These are phyloP conservation scores for Phytophthora crassamura DNA, from an alignment of 352 stramenopile genomes.

Conservation along the genomic window DNA sequence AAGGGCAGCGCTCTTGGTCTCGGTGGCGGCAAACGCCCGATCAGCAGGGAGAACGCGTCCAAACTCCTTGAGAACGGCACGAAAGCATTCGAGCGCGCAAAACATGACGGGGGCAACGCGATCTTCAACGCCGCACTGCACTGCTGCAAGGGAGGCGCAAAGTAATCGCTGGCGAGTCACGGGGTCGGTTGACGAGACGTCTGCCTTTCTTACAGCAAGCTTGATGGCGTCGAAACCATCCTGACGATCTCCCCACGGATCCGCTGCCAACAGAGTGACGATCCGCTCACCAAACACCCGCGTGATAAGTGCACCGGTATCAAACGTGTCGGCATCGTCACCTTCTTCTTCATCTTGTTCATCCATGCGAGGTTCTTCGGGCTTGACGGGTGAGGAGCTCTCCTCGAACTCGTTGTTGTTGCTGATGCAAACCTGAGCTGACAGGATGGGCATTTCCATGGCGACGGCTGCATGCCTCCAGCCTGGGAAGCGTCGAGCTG, in stretches of 20 bases:
- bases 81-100: slow-evolving; percentile 79
- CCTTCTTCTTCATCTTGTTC: slow-evolving; percentile 8
- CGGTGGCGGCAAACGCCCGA: slow-evolving; percentile 44
- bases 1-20: slow-evolving; percentile 28
- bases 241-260: slow-evolving; percentile 83
- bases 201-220: slow-evolving; percentile 68
- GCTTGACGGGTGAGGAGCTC: slow-evolving; percentile 6
- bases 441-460: slow-evolving; percentile 67
- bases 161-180: slow-evolving; percentile 61
- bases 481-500: slow-evolving; percentile 10
- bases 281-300: slow-evolving; percentile 75
- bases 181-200: slow-evolving; percentile 41
- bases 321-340: slow-evolving; percentile 41
- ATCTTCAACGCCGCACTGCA: slow-evolving; percentile 80
- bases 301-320: slow-evolving; percentile 74
- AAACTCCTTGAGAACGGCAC: slow-evolving; percentile 71
- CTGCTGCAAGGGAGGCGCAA: slow-evolving; percentile 67
- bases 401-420: slow-evolving; percentile 11
- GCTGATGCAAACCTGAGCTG: slow-evolving; percentile 10
- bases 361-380: not conserved
- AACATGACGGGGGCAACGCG: slow-evolving; percentile 85
- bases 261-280: slow-evolving; percentile 64
- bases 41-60: slow-evolving; percentile 49
- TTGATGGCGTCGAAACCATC: slow-evolving; percentile 81
- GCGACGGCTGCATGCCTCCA: not conserved